Base-by-base conservation (phyloP, 306 rosid species). In the Pyrus bretschneideri region DNA sequence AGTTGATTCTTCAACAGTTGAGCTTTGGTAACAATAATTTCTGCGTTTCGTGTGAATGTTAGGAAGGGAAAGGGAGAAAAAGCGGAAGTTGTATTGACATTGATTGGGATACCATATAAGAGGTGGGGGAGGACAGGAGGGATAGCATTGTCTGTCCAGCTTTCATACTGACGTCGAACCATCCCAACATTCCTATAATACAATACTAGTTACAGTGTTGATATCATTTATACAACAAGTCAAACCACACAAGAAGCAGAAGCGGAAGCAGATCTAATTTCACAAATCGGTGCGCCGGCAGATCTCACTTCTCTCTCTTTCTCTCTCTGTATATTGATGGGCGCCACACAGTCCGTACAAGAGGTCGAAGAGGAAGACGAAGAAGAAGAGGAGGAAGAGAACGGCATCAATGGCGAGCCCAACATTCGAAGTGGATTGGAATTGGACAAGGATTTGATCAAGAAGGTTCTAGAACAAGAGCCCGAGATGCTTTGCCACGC, bases 401-500 rank as follows among this genome's bases (percentile, higher is more conserved):
- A 83, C 62, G 77, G 81, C 35, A 83, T 76, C 77, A 49, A 49
- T 49, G 85, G 77, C 23, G 85, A 70, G 31, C 74, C 76, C 45
- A 49, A 5, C 54, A 73, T 65, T 68, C 22, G 76, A 70, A 51
- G 77, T 11, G 91, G 76, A 74, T 51, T 84, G 81, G 80, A 83
- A 74, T 51, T 84, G 81, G 80, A 83, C 40, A 84, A 86, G 30
- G 86, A 78, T 80, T 77, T 88, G 74, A 81, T 85, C 30, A 95
- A 92, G 87, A 95, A 91, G 86, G 86, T 95, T 82, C 88, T 90
- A 6, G 92, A 95, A 71, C 97, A 95, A 81, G 99, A 95, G 63
- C 99, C 99, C 13, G 99, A 95, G 90, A 88, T 92, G 90, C 86
- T 95, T 11, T 91, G 92, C 77, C 91, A 95, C 86, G 89, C 97